Evolutionary conservation across 257 asterid species (phyloP).

Genomic region (Perilla frutescens): DNA sequence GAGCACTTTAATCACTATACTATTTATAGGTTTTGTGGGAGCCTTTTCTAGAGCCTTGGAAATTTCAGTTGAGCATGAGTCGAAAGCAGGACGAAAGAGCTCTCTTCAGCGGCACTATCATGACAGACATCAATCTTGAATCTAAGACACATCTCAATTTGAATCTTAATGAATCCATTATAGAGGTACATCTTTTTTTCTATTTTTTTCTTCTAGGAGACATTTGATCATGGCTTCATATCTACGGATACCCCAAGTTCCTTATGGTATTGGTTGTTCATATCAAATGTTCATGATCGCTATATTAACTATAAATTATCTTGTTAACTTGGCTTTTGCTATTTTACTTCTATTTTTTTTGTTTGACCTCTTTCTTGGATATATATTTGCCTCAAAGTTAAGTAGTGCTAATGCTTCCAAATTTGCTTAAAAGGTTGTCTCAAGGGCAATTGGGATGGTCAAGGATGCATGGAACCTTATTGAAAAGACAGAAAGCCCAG

Average conservation of each 20-base stretch:
- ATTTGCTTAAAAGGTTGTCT: slow-evolving; percentile 59
- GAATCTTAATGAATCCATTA: slow-evolving; percentile 77
- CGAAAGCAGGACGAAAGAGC: slow-evolving; percentile 69
- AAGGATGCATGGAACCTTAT: slow-evolving; percentile 60
- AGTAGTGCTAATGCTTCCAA: slow-evolving; percentile 34
- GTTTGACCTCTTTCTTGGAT: slow-evolving; percentile 3
- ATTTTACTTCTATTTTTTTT: slow-evolving; percentile 17
- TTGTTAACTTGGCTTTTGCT: slow-evolving; percentile 20
- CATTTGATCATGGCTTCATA: slow-evolving; percentile 17
- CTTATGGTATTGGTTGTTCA: slow-evolving; percentile 26
- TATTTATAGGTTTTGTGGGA: slow-evolving; percentile 83
- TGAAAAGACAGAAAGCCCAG: slow-evolving; percentile 47
- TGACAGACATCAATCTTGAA: slow-evolving; percentile 68
- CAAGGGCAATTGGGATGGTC: slow-evolving; percentile 69
- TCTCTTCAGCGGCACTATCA: slow-evolving; percentile 59
- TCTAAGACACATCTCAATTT: slow-evolving; percentile 76
- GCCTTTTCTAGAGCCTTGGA: slow-evolving; percentile 93
- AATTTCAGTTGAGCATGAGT: slow-evolving; percentile 60
- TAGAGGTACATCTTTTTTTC: slow-evolving; percentile 64
- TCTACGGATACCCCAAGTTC: slow-evolving; percentile 6
- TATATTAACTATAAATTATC: background rate
- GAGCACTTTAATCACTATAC: slow-evolving; percentile 28
- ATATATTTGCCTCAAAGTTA: slow-evolving; percentile 22
- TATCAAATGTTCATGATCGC: slow-evolving; percentile 25
- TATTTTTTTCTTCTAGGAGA: slow-evolving; percentile 7